These are phyloP conservation scores for Xylariaceae sp. DNA, from an alignment of 2,329 filamentous ascomycete species.

Conservation along the genomic window DNA sequence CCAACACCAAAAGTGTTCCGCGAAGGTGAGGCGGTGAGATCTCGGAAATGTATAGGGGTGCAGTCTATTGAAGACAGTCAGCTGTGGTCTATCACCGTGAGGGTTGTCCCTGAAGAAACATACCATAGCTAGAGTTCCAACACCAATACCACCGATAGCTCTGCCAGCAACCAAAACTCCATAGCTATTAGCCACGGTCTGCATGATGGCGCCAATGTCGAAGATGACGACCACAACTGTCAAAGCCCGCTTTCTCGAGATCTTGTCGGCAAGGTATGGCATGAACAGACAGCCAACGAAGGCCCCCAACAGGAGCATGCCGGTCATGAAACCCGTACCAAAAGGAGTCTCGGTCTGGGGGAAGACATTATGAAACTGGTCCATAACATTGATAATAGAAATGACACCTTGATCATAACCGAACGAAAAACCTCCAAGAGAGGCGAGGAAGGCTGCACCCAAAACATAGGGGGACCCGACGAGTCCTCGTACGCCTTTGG, in stretches of 20 bases:
- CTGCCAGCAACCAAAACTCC: constrained; percentile 24
- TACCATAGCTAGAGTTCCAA: too few species aligned
- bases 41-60: constrained; percentile 31
- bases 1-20: constrained; percentile 41
- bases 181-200: constrained; percentile 38
- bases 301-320: constrained; percentile 38
- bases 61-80: too few species aligned
- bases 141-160: too few species aligned
- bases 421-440: constrained; percentile 37
- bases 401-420: constrained; percentile 36
- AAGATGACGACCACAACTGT: constrained; percentile 26
- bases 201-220: constrained; percentile 4
- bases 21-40: constrained; percentile 45
- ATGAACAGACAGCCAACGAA: constrained; percentile 45
- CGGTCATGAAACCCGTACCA: constrained; percentile 51
- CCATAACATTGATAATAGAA: constrained; percentile 42
- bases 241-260: constrained; percentile 32
- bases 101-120: too few species aligned
- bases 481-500: neutral
- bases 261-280: constrained; percentile 32
- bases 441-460: neutral
- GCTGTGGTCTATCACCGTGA: too few species aligned
- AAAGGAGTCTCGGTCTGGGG: constrained; percentile 39
- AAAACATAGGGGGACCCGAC: neutral
- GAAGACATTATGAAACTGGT: constrained; percentile 32